A percentile compares a stretch with the other conserved stretches of the same genome.
Evolutionary conservation across 371 early-diverging fungal species (phyloP).

Genomic region (Entomophthora muscae): DNA sequence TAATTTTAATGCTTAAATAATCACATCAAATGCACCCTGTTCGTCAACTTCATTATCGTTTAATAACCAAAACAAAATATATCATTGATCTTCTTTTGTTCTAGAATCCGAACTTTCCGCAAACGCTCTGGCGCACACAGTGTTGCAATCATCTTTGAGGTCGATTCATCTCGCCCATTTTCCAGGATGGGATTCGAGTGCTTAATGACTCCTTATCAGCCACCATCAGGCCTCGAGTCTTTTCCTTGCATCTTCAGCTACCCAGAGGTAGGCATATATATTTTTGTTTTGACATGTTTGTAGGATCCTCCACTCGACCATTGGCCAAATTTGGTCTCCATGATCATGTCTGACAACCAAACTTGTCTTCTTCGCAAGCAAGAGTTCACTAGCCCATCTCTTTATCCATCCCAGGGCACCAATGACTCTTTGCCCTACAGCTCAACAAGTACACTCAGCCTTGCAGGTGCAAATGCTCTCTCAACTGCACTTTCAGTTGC

Average conservation of each 20-base stretch:
- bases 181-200: slow-evolving; percentile 31
- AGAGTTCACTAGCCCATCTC: slow-evolving; percentile 18
- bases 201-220: slow-evolving; percentile 25
- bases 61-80: too few species aligned
- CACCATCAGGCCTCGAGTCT: slow-evolving; percentile 39
- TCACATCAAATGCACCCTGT: too few species aligned
- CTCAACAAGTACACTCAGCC: slow-evolving; percentile 16
- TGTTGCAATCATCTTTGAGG: slow-evolving; percentile 33
- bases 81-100: too few species aligned
- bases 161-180: slow-evolving; percentile 25
- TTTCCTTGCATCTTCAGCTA: slow-evolving; percentile 46
- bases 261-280: slow-evolving; percentile 29
- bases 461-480: neutral
- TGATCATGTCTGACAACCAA: slow-evolving; percentile 28
- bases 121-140: slow-evolving; percentile 30
- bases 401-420: too few species aligned
- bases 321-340: slow-evolving; percentile 39
- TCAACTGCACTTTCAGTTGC: neutral
- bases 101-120: slow-evolving; percentile 32
- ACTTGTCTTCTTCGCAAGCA: slow-evolving; percentile 9
- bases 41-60: too few species aligned
- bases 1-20: too few species aligned
- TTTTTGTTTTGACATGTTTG: neutral
- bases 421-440: too few species aligned
- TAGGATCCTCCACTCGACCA: slow-evolving; percentile 36